Base-by-base conservation (phyloP, 202 grass and related monocot genomes). In the Saccharum hybrid region DNA sequence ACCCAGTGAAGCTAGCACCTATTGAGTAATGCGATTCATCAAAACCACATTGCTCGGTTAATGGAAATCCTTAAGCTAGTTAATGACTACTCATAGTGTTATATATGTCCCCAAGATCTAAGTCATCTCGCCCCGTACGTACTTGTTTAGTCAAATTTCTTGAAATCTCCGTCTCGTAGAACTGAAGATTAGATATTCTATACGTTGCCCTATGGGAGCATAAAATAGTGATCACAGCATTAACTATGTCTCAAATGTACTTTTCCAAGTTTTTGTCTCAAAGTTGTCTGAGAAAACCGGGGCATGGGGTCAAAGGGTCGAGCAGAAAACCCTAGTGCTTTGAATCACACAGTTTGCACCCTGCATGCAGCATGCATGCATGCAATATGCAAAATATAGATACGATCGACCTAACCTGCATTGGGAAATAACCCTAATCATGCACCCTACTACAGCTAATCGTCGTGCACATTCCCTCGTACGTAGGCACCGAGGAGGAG, bases 401-500 rank as follows among this genome's bases (percentile, higher is more conserved):
- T 21, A 63, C 37, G 19, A 57, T 54, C 52, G 8, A 52, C 69
- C 67, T 45, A 23, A 63, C 61, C 88, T 66, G 68, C 82, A n/a
- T 82, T 42, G 75, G 83, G 82, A 63, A 42, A 38, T 66, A 85
- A 74, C 82, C 78, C 79, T 83, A 84, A 71, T 64, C 37, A 75
- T 79, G 74, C 54, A 45, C 71, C 63, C 77, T 51, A 39, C 1
- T 80, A 51, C 6, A 75, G 62, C 33, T 68, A 46, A 46, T 56
- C 71, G 46, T 63, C 42, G 71, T 83, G n/a, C 80, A 76, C 74
- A 76, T 79, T 36, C 54, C 64, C 72, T 79, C 76, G 23, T 57
- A 81, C 54, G 88, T 81, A 97, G 94, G 90, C 88, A 97, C 94
- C 10, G 91, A 97, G 85, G 94, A 97, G 83, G 92, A 97, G 78